Conservation (phyloP, 805 yeast genomes). For the Groenewaldozyma tartarivorans region DNA sequence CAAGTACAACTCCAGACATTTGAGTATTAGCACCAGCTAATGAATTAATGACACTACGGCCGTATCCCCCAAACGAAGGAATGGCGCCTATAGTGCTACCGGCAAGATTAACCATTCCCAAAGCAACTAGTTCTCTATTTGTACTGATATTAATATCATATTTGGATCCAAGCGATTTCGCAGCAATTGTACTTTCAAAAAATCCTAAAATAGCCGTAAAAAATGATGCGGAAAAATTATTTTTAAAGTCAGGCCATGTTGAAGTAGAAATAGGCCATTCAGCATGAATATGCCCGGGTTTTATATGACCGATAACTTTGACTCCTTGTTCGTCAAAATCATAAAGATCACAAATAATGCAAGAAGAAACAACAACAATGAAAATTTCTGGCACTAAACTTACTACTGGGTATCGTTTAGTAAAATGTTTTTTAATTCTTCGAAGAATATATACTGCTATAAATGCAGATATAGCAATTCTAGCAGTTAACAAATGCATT, state of each 20-base stretch:
- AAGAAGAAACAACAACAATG: conserved; percentile 54
- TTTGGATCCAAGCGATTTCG: conserved; percentile 72
- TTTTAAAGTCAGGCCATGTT: conserved; percentile 40
- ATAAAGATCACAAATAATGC: conserved; percentile 39
- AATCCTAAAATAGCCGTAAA: conserved; percentile 80
- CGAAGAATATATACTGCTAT: conserved; percentile 35
- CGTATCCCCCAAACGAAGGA: conserved; percentile 95
- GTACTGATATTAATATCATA: conserved; percentile 57
- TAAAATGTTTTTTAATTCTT: conserved; percentile 31
- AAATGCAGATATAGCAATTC: conserved; percentile 49
- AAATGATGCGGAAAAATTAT: conserved; percentile 58
- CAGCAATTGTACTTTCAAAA: conserved; percentile 88
- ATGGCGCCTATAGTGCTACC: conserved; percentile 52
- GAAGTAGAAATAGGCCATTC: conserved; percentile 48
- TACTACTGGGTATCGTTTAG: conserved; percentile 29
- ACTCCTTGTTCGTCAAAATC: conserved; percentile 38
- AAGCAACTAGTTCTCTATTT: conserved; percentile 83
- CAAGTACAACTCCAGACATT: conserved; percentile 74
- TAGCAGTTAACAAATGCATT: conserved; percentile 51
- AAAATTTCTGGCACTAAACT: conserved; percentile 80
- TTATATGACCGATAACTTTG: conserved; percentile 59
- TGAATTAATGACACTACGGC: conserved; percentile 82
- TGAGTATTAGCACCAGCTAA: conserved; percentile 83
- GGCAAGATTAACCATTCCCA: conserved; percentile 65
- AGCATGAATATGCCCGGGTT: conserved; percentile 40